Evolutionary conservation across 1,284 basidiomycete species (phyloP), one percentile per base, ranked within the genome.

Genomic region (Trichosporon ovoides): DNA sequence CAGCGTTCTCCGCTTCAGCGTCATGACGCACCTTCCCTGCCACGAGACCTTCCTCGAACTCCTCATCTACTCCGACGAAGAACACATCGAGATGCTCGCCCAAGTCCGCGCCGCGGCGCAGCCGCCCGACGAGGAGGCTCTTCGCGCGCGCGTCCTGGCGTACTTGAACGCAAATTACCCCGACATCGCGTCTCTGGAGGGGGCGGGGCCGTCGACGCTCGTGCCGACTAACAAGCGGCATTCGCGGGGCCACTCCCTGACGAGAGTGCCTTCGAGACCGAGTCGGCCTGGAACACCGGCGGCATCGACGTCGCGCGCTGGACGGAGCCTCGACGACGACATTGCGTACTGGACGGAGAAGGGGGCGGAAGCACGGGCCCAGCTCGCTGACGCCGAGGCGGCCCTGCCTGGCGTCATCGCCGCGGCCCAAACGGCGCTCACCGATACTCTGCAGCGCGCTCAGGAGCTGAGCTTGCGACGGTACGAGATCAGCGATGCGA

Each of bases 401-500:
- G 59, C 55, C 9, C 60, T 77, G 5, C 74, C 71, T 0, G 33
- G 43, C n/a, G 63, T 71, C 0, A 66, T 74, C 1, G 60, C 63
- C 14, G 55, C 60, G 1, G 70, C 73, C 2, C 69, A 69, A 16
- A 52, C 53, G 1, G 53, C 58, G 16, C 63, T 77, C 0, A 65
- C 66, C 19, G 46, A 18, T 9, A 58, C 77, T 3, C 77, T 88
- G 13, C 77, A 81, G 53, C 82, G 83, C 12, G 87, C 88, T 0
- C 86, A 88, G 67, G 83, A 86, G 53, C 78, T 91, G 34, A 85
- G 87, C 0, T 79, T 89, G n/a, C 77, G 87, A 34, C 82, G 89
- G 22, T 88, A 91, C 73, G 83, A 83, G 16, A 64, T 76, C 7
- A 68, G 69, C 13, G 77, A 78, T 51, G 66, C 71, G 24, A 57